These are phyloP conservation scores for Albophoma yamanashiensis DNA, from an alignment of 2,329 filamentous ascomycete species.

Conservation along the genomic window DNA sequence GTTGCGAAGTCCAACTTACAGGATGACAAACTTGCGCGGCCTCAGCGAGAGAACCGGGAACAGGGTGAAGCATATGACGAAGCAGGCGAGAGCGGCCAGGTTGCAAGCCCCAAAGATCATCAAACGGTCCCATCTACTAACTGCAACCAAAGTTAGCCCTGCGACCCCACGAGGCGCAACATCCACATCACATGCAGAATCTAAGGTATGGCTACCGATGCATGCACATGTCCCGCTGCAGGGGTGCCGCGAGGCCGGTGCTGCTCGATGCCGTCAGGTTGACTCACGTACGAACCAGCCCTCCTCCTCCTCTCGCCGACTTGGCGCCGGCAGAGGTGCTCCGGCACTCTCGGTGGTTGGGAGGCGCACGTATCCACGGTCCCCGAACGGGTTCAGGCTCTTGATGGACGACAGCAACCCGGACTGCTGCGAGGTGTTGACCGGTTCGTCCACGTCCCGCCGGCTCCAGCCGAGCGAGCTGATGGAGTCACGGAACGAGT, in stretches of 20 bases:
- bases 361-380: conserved; percentile 79
- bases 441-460: conserved; percentile 69
- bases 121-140: conserved; percentile 94
- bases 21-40: conserved; percentile 88
- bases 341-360: conserved; percentile 75
- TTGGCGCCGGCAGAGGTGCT: conserved; percentile 76
- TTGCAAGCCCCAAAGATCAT: conserved; percentile 89
- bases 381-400: conserved; percentile 78
- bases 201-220: conserved; percentile 19
- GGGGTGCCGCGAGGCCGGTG: conserved; percentile 20
- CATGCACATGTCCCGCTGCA: conserved; percentile 37
- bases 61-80: conserved; percentile 84
- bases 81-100: conserved; percentile 78
- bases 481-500: conserved; percentile 87
- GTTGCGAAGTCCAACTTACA: conserved; percentile 61
- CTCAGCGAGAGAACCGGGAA: conserved; percentile 72
- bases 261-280: conserved; percentile 13
- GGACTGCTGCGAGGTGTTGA: conserved; percentile 57
- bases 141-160: conserved; percentile 40
- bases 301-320: conserved; percentile 85
- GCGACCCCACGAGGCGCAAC: conserved; percentile 29
- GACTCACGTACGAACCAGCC: conserved; percentile 89
- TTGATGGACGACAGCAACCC: conserved; percentile 73
- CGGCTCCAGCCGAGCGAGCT: conserved; percentile 92
- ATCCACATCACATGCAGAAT: conserved; percentile 30